Evolutionary conservation across 1,284 basidiomycete species (phyloP).

Genomic region (Ceratobasidium sp.): DNA sequence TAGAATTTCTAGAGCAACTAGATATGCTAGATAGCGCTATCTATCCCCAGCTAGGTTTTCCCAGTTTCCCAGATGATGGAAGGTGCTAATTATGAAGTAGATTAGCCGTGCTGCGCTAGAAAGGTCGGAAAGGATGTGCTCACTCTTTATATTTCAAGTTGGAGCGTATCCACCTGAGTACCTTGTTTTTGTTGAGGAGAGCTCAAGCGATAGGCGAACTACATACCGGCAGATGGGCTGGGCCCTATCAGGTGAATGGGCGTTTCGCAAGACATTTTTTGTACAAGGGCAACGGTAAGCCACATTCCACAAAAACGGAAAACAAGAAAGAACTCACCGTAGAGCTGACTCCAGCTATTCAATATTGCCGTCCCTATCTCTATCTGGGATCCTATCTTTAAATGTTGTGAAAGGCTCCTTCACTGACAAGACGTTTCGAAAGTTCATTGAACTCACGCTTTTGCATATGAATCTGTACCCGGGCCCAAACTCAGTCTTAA

Average conservation of each 20-base stretch:
- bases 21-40: too few species aligned
- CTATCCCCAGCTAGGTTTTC: too few species aligned
- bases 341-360: neutral
- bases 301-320: neutral
- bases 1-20: too few species aligned
- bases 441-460: conserved; percentile 12
- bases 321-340: neutral
- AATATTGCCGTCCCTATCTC: conserved; percentile 4
- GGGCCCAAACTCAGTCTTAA: neutral
- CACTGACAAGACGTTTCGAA: neutral
- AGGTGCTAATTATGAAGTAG: too few species aligned
- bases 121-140: too few species aligned
- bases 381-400: neutral
- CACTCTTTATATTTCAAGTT: too few species aligned
- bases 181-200: conserved; percentile 47
- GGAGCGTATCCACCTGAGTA: too few species aligned
- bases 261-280: conserved; percentile 30
- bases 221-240: conserved; percentile 34
- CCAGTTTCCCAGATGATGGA: too few species aligned
- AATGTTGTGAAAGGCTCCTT: neutral
- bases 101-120: too few species aligned
- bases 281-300: conserved; percentile 41
- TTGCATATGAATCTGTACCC: conserved; percentile 16
- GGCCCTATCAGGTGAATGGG: conserved; percentile 38
- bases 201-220: conserved; percentile 28